Evolutionary conservation across 176 grass and related monocot species (phyloP).

Genomic region (Cenchrus purpureus): DNA sequence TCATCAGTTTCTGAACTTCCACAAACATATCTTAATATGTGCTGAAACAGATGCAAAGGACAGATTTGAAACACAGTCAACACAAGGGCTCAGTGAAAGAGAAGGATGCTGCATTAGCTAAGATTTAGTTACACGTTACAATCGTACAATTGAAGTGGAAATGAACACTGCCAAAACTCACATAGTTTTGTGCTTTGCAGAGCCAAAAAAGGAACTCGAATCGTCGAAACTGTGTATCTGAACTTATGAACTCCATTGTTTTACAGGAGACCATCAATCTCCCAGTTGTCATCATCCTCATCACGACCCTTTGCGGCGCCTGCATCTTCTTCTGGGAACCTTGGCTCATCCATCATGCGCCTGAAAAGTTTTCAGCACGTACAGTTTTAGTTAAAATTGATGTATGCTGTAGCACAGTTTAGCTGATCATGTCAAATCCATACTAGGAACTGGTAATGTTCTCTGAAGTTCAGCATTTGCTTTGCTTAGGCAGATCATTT

Average conservation of each 20-base stretch:
- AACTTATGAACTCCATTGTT: conserved; percentile 30
- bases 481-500: neutral
- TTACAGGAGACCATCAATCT: conserved; percentile 58
- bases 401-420: neutral
- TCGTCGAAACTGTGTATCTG: neutral
- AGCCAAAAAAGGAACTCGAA: conserved; percentile 42
- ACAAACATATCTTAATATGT: neutral
- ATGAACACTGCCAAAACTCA: conserved; percentile 30
- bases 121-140: conserved; percentile 27
- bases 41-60: neutral
- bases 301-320: conserved; percentile 51
- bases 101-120: conserved; percentile 30
- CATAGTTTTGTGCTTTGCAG: conserved; percentile 38
- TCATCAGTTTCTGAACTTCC: neutral
- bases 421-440: neutral
- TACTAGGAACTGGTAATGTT: neutral
- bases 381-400: neutral
- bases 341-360: conserved; percentile 65
- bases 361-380: conserved; percentile 10
- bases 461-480: neutral
- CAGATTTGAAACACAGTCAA: neutral
- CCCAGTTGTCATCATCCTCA: conserved; percentile 71
- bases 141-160: conserved; percentile 31
- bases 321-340: conserved; percentile 53
- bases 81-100: neutral